Percentiles rank a stretch among this genome's conserved stretches.
phyloP scores from a whole-genome alignment of 1,284 basidiomycete species.

The Tilletia horrida region DNA sequence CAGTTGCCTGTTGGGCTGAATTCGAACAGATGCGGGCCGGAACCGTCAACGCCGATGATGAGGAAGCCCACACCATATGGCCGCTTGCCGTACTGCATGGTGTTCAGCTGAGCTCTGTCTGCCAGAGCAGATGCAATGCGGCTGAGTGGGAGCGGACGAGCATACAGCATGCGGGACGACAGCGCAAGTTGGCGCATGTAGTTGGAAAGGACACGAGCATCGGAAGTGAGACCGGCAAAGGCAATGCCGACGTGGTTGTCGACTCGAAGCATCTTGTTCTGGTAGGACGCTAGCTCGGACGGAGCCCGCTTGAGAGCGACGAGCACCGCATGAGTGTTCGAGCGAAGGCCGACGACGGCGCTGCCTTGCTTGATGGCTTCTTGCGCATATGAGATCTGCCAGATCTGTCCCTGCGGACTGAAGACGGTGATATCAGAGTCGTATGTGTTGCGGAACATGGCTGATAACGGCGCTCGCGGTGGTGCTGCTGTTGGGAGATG shows the following conservation, averaged over 20 bases:
- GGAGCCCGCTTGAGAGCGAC: slow-evolving; percentile 97
- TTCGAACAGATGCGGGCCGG: slow-evolving; percentile 94
- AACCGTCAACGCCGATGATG: slow-evolving; percentile 89
- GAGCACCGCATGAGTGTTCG: slow-evolving; percentile 89
- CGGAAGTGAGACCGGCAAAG: slow-evolving; percentile 94
- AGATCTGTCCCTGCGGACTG: slow-evolving; percentile 59
- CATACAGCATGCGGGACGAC: slow-evolving; percentile 89
- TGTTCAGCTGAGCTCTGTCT: slow-evolving; percentile 98
- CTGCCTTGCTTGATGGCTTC: slow-evolving; percentile 99
- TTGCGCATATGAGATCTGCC: slow-evolving; percentile 97
- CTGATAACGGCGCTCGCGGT: too few species aligned
- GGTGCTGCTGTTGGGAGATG: background rate
- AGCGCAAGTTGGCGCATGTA: slow-evolving; percentile 99
- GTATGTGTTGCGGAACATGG: slow-evolving; percentile 52
- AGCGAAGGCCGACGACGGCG: slow-evolving; percentile 90
- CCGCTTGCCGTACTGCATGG: slow-evolving; percentile 93
- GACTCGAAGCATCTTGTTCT: slow-evolving; percentile 99
- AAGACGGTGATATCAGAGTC: slow-evolving; percentile 53
- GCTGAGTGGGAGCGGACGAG: slow-evolving; percentile 87
- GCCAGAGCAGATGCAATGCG: slow-evolving; percentile 89
- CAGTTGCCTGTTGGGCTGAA: slow-evolving; percentile 96
- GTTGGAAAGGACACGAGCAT: slow-evolving; percentile 82
- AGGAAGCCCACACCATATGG: slow-evolving; percentile 99
- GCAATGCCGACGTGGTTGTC: slow-evolving; percentile 98
- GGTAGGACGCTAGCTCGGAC: slow-evolving; percentile 94